Evolutionary conservation across 2,329 filamentous ascomycete species (phyloP).

Genomic region (Metarhizium guizhouense): DNA sequence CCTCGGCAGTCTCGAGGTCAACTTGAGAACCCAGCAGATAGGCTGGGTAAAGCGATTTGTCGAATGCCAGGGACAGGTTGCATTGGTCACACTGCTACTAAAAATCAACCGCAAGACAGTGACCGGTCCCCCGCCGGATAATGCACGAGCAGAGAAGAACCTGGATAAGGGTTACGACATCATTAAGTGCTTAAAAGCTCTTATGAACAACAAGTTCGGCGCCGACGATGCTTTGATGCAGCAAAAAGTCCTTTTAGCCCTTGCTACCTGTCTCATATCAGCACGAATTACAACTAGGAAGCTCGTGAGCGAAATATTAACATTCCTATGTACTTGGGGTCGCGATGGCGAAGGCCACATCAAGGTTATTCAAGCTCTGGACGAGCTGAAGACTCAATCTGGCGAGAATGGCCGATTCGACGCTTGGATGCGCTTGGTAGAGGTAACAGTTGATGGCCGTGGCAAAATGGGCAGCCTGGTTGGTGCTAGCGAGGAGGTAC

Average conservation of each 20-base stretch:
- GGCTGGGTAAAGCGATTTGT: constrained; percentile 96
- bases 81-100: constrained; percentile 82
- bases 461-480: constrained; percentile 99
- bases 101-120: constrained; percentile 88
- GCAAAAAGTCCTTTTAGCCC: constrained; percentile 79
- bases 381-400: constrained; percentile 78
- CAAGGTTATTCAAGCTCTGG: constrained; percentile 89
- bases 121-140: constrained; percentile 57
- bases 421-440: constrained; percentile 96
- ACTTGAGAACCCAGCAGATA: constrained; percentile 89
- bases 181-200: constrained; percentile 89
- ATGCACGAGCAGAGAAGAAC: constrained; percentile 60
- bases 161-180: constrained; percentile 94
- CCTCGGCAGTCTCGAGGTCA: constrained; percentile 87
- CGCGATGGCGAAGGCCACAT: constrained; percentile 75
- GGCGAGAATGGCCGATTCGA: constrained; percentile 94
- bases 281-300: constrained; percentile 86
- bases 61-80: constrained; percentile 94
- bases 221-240: constrained; percentile 90
- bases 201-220: constrained; percentile 99
- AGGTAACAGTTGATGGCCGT: constrained; percentile 91
- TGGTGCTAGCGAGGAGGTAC: constrained; percentile 90
- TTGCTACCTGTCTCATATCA: constrained; percentile 80
- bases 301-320: constrained; percentile 90
- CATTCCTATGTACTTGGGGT: constrained; percentile 92